These are phyloP conservation scores for Ascochyta rabiei DNA, from an alignment of 2,329 filamentous ascomycete species.

Conservation along the genomic window DNA sequence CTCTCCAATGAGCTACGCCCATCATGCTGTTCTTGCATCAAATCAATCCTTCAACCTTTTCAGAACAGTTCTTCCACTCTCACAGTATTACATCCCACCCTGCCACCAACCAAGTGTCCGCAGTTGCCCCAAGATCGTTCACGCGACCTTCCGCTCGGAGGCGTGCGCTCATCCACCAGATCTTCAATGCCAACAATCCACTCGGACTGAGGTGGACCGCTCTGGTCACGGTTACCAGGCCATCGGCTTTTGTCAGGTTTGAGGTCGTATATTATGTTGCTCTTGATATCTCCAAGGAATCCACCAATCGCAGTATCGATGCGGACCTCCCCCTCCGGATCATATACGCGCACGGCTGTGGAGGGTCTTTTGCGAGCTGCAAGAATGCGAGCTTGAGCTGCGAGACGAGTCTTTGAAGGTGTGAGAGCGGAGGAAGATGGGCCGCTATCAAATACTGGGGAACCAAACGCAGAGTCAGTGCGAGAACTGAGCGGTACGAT, in stretches of 20 bases:
- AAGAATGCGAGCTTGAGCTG: constrained; percentile 70
- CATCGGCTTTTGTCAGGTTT: constrained; percentile 54
- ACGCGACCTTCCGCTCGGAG: not conserved
- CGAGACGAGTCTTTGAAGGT: constrained; percentile 64
- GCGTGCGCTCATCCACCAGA: constrained; percentile 23
- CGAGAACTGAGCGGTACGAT: constrained; percentile 11
- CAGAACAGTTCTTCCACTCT: constrained; percentile 29
- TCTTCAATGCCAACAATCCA: constrained; percentile 39
- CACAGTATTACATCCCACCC: constrained; percentile 13
- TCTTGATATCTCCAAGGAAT: constrained; percentile 66
- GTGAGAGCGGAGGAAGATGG: constrained; percentile 28
- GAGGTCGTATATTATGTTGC: constrained; percentile 66
- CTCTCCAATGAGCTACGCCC: not conserved
- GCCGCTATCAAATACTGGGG: constrained; percentile 12
- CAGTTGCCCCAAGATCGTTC: constrained; percentile 19
- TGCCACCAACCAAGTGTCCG: constrained; percentile 22
- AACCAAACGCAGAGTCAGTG: constrained; percentile 29
- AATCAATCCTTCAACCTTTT: not conserved
- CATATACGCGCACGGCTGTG: constrained; percentile 64
- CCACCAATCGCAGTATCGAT: constrained; percentile 64
- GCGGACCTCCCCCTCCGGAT: constrained; percentile 55
- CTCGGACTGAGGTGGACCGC: constrained; percentile 17
- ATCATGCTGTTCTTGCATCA: not conserved
- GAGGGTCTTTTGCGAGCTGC: constrained; percentile 60
- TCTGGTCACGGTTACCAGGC: constrained; percentile 14